Evolutionary conservation across 495 filamentous ascomycete species (phyloP), one percentile per base, ranked within the genome.

Genomic region (Viridothelium virens): DNA sequence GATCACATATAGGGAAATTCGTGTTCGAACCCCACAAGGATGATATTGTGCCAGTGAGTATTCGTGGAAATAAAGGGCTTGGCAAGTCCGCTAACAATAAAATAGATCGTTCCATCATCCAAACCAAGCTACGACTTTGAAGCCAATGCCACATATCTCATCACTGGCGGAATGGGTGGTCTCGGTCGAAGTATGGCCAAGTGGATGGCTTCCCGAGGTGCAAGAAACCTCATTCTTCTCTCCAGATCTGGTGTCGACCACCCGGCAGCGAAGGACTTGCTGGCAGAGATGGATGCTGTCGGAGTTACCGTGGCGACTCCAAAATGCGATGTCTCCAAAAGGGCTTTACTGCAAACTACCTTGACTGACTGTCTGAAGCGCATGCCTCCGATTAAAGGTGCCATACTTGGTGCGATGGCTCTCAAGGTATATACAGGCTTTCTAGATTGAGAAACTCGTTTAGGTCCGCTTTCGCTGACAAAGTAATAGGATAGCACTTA

Each of bases 1-100:
- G 83, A 39, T 82, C 80, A 44, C 72, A 80, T 3, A 72, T 80
- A 14, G 86, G 87, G 2, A 89, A 89, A 71, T 68, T 85, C 10
- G 80, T 87, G 11, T 72, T 89, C 11, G 74, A 78, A 25, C 75
- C 77, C 0, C 66, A 69, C 31, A 65, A 66, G 9, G 66, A 75
- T 39, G 56, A 61, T 48, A 47, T 67, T 6, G 69, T 71, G 14
- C 3, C 9, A n/a, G 50, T 63, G 50, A 33, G 25, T 63, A 44
- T 44, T 44, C 14, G 41, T 44, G 6, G 41, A 7, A 44, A 44
- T 7, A 14, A 44, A 44, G 41, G 14, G 41, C 41, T 7, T 14
- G 0, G n/a, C 11, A 5, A 53, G 16, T 53, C n/a, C 48, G 48
- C 48, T 53, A 53, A 53, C 1, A n/a, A 53, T 14, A n/a, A 53